Percentiles rank a stretch among this genome's conserved stretches.
phyloP scores from a whole-genome alignment of 2,329 filamentous ascomycete genomes.

The Ceratocystis cubensis region DNA sequence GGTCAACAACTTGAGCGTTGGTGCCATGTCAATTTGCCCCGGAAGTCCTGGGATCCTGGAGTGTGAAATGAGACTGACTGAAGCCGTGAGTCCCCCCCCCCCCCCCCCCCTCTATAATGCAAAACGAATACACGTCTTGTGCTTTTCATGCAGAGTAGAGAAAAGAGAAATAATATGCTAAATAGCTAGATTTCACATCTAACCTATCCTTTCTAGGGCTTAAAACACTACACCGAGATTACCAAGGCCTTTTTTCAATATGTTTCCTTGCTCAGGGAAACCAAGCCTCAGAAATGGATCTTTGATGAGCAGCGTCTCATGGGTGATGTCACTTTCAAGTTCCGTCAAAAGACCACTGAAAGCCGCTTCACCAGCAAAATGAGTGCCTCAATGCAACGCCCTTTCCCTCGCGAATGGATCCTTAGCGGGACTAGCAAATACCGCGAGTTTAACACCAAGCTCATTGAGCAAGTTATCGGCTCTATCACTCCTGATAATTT shows the following conservation, averaged over 20 bases:
- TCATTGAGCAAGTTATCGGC: slow-evolving; percentile 60
- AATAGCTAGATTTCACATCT: slow-evolving; percentile 2
- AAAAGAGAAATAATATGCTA: not conserved
- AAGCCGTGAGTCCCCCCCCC: slow-evolving; percentile 46
- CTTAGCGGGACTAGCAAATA: slow-evolving; percentile 68
- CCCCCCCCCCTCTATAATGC: too few relatives aligned
- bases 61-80: slow-evolving; percentile 65
- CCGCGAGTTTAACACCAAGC: slow-evolving; percentile 65
- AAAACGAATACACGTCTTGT: not conserved
- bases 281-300: slow-evolving; percentile 79
- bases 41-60: slow-evolving; percentile 67
- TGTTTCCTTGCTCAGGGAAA: slow-evolving; percentile 69
- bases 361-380: slow-evolving; percentile 79
- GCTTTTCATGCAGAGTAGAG: not conserved
- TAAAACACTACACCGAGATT: slow-evolving; percentile 71
- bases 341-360: slow-evolving; percentile 82
- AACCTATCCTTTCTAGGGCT: slow-evolving; percentile 35
- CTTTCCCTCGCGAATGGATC: slow-evolving; percentile 73
- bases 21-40: slow-evolving; percentile 62
- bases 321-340: slow-evolving; percentile 87
- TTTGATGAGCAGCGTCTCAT: slow-evolving; percentile 84
- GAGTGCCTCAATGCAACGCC: slow-evolving; percentile 82
- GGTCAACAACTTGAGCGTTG: slow-evolving; percentile 72
- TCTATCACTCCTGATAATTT: slow-evolving; percentile 81
- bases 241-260: slow-evolving; percentile 83